These are phyloP conservation scores for Phoma sp. DNA, from an alignment of 2,329 filamentous ascomycete species.

Conservation along the genomic window DNA sequence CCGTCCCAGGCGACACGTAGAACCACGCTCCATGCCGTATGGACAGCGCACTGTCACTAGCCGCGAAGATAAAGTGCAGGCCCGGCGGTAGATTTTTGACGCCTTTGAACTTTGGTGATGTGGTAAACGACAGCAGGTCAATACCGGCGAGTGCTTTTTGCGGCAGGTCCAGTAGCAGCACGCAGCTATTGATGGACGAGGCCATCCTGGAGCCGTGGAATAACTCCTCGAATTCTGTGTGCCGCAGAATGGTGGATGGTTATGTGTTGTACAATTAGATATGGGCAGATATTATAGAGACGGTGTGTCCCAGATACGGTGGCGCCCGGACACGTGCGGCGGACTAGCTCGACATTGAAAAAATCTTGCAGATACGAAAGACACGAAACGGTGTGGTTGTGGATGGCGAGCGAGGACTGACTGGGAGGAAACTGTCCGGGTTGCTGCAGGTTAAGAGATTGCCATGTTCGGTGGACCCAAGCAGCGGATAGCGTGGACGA, in stretches of 20 bases:
- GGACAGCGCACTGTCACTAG: constrained; percentile 64
- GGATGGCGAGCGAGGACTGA: not conserved
- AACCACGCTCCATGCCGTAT: constrained; percentile 70
- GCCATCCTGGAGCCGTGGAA: constrained; percentile 46
- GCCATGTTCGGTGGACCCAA: constrained; percentile 21
- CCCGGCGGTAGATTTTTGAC: constrained; percentile 66
- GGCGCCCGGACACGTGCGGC: constrained; percentile 13
- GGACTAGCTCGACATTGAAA: constrained; percentile 10
- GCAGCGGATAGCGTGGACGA: constrained; percentile 21
- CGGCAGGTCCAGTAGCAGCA: constrained; percentile 55
- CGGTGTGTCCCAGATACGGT: constrained; percentile 26
- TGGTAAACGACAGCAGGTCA: constrained; percentile 67
- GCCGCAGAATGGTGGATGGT: constrained; percentile 42
- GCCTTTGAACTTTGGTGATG: constrained; percentile 67
- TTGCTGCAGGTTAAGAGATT: constrained; percentile 13
- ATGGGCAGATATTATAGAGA: constrained; percentile 10
- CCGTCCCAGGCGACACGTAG: constrained; percentile 53
- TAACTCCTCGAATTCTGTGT: constrained; percentile 44
- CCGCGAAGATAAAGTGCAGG: constrained; percentile 68
- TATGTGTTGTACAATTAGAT: not conserved
- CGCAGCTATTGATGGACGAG: constrained; percentile 44
- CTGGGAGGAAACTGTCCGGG: not conserved
- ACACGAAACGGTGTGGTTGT: too few relatives aligned
- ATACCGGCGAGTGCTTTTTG: constrained; percentile 61
- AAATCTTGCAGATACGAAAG: not conserved